Base-by-base conservation (phyloP, 805 yeast species). In the Priceomyces carsonii region DNA sequence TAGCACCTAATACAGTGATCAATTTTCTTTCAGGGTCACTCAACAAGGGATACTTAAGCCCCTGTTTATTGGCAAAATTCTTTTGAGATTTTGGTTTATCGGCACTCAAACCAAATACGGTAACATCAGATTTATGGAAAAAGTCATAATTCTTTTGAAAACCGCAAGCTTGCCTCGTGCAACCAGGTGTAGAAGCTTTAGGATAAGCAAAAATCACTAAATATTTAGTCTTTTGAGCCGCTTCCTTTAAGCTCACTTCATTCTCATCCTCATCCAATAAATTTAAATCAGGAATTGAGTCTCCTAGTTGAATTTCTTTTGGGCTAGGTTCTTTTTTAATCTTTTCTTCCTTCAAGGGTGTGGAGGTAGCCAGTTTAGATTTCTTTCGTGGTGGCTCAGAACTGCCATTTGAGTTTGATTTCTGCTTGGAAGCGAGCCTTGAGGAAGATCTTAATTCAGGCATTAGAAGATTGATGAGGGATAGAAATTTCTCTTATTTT, bases 101-200 rank as follows among this genome's bases (percentile, higher is more conserved):
- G 3, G 91, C 82, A 51, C 95, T 83, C 32, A 91, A 58, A 0
- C 99, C 99, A 48, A 75, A 80, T 1, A 91, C 82, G 0, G 75
- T 64, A 2, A 80, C 82, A 16, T 73, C 74, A 24, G 74, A 63
- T 8, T 44, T 47, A 29, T 67, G 58, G 50, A 85, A 73, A 26
- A 72, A 66, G 2, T 71, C 67, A 56, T 64, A 81, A 48, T 77
- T 77, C 45, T 77, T 81, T 49, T 93, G 80, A 57, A 84, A 93
- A 0, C 96, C 96, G 56, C 85, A 76, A 2, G 90, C 97, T 63
- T 91, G 99, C 49, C 88, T 77, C 1, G 99, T 91, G 61, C 99
- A 93, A 3, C 99, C 99, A 1, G 96, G 96, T 0, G 98, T 91
- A 17, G 84, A 79, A 0, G 98, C 98, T 53, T 75, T 82, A 35